Percentiles rank a stretch among this genome's conserved stretches.
phyloP scores from a whole-genome alignment of 1,284 basidiomycete species.

The Microbotryomycetes sp. region DNA sequence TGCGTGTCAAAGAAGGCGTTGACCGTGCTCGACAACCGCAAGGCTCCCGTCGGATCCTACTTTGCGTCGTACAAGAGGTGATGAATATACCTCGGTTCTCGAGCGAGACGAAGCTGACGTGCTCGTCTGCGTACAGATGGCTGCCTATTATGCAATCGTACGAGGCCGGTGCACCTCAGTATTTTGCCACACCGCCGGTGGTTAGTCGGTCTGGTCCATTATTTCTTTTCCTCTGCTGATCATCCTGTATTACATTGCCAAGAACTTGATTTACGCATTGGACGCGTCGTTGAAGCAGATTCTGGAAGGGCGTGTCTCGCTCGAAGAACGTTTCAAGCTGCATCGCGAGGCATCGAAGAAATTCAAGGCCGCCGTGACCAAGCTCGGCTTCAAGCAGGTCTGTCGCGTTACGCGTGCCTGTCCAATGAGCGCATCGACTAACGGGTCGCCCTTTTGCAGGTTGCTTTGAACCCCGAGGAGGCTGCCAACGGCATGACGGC shows the following conservation, averaged over 20 bases:
- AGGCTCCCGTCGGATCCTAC: slow-evolving; percentile 66
- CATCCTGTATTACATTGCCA: background rate
- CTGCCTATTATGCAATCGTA: slow-evolving; percentile 89
- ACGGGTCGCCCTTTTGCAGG: slow-evolving; percentile 31
- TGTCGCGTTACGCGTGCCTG: background rate
- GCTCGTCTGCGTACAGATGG: slow-evolving; percentile 57
- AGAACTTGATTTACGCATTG: slow-evolving; percentile 89
- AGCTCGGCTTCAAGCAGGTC: slow-evolving; percentile 62
- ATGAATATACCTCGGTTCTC: slow-evolving; percentile 22
- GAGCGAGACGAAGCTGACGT: background rate
- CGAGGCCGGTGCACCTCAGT: slow-evolving; percentile 60
- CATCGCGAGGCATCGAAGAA: slow-evolving; percentile 67
- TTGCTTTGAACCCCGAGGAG: slow-evolving; percentile 56
- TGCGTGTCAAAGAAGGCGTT: slow-evolving; percentile 75
- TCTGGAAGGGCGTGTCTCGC: slow-evolving; percentile 51
- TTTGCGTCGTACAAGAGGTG: slow-evolving; percentile 82
- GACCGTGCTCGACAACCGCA: slow-evolving; percentile 61
- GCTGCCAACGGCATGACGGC: slow-evolving; percentile 87
- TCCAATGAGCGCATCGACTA: background rate
- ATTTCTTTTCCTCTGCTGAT: background rate
- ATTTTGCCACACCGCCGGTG: slow-evolving; percentile 75
- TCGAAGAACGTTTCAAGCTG: slow-evolving; percentile 70
- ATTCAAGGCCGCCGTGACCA: slow-evolving; percentile 62
- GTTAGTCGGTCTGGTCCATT: too few relatives aligned
- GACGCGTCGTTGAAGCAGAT: slow-evolving; percentile 71